A percentile compares a stretch with the other conserved stretches of the same genome.
phyloP scores from a whole-genome alignment of 495 filamentous ascomycete genomes.

The Penicillium coffeae region DNA sequence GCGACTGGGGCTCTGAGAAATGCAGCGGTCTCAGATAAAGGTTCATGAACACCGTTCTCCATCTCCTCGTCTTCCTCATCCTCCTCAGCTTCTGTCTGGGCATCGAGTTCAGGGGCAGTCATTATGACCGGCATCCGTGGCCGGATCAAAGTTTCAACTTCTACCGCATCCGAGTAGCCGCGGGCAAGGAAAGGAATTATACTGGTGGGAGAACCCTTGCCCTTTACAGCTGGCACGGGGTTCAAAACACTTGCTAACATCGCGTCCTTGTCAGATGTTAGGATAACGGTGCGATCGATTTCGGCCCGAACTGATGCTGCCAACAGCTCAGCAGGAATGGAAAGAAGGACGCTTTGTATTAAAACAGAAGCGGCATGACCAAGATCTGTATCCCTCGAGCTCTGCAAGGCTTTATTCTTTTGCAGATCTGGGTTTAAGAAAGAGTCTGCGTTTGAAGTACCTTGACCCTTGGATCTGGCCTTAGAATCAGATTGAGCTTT shows the following conservation, averaged over 20 bases:
- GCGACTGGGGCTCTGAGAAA: conserved; percentile 30
- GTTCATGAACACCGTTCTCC: conserved; percentile 10
- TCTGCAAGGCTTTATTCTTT: conserved; percentile 19
- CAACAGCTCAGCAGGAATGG: conserved; percentile 57
- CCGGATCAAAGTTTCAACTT: conserved; percentile 68
- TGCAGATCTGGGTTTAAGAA: conserved; percentile 44
- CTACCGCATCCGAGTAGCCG: conserved; percentile 53
- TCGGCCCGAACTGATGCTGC: conserved; percentile 60
- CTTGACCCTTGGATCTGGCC: conserved; percentile 33
- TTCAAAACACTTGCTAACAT: conserved; percentile 79
- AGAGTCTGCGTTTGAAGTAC: conserved; percentile 50
- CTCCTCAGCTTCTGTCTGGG: conserved; percentile 27
- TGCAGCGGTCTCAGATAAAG: conserved; percentile 15
- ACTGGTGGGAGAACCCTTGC: conserved; percentile 55
- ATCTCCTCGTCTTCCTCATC: conserved; percentile 45
- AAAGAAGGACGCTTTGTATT: conserved; percentile 57
- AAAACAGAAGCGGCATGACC: conserved; percentile 52
- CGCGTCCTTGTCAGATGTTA: conserved; percentile 58
- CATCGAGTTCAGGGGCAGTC: conserved; percentile 25
- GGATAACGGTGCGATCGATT: conserved; percentile 74
- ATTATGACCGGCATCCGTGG: conserved; percentile 59
- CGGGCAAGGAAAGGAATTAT: conserved; percentile 73
- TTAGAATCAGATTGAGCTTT: conserved; percentile 29
- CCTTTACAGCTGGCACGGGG: conserved; percentile 57
- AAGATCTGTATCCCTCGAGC: conserved; percentile 24